These are phyloP conservation scores for Trichophyton schoenleinii DNA, from an alignment of 2,329 filamentous ascomycete genomes.

Conservation along the genomic window DNA sequence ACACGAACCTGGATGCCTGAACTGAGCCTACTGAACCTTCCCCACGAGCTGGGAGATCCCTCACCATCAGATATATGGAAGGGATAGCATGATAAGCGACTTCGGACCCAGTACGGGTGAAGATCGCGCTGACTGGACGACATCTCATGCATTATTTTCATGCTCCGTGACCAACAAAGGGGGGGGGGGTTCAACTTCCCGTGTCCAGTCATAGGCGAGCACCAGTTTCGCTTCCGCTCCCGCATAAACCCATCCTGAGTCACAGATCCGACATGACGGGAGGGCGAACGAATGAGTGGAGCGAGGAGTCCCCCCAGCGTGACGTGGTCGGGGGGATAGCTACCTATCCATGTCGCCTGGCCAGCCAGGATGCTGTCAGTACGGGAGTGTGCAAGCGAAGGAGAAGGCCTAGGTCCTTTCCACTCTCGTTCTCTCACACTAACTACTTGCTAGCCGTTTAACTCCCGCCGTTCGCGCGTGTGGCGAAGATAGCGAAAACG, in stretches of 20 bases:
- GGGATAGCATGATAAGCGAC: neutral
- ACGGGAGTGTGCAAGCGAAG: too few species aligned
- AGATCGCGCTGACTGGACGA: neutral
- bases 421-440: neutral
- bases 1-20: neutral
- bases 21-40: neutral
- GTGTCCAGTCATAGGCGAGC: neutral
- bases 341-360: neutral
- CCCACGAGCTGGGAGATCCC: neutral
- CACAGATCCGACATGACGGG: neutral
- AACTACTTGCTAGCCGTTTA: neutral
- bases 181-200: neutral
- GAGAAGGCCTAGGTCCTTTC: neutral
- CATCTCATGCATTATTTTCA: neutral
- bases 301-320: neutral
- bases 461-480: neutral
- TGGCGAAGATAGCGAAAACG: neutral
- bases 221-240: neutral
- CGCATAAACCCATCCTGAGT: neutral
- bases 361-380: neutral
- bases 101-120: neutral
- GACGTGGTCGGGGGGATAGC: neutral
- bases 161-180: neutral
- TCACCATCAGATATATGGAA: neutral
- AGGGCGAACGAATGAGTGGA: neutral